phyloP scores from a whole-genome alignment of 768 basidiomycete genomes.

The Chiua virens region DNA sequence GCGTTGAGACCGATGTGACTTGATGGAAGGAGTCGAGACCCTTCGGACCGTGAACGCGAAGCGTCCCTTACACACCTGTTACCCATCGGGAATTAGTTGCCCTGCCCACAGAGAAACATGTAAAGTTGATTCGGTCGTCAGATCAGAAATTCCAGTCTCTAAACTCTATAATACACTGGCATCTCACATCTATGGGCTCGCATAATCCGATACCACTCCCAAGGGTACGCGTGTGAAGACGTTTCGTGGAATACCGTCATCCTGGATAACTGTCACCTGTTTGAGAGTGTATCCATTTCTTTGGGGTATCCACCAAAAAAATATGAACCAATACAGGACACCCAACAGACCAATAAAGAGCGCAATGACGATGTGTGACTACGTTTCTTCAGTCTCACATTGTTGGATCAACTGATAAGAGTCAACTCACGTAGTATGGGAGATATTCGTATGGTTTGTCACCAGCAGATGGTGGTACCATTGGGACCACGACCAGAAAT shows the following conservation, averaged over 20 bases:
- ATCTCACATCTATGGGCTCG: too few species aligned
- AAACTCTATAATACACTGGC: too few species aligned
- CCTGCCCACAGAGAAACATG: too few species aligned
- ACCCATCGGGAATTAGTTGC: too few species aligned
- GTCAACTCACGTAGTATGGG: slow-evolving; percentile 66
- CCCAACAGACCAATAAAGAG: slow-evolving; percentile 50
- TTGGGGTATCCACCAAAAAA: slow-evolving; percentile 50
- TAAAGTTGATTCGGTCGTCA: too few species aligned
- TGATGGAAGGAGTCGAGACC: too few species aligned
- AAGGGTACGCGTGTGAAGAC: slow-evolving; percentile 45
- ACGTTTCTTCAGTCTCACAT: not conserved
- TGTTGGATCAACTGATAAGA: not conserved
- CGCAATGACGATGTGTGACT: slow-evolving; percentile 52
- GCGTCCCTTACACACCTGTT: too few species aligned
- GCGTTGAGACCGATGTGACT: too few species aligned
- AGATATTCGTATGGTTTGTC: slow-evolving; percentile 53
- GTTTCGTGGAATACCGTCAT: slow-evolving; percentile 58
- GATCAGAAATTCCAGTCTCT: too few species aligned
- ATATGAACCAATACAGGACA: slow-evolving; percentile 55
- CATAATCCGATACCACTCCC: slow-evolving; percentile 1
- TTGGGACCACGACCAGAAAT: slow-evolving; percentile 60
- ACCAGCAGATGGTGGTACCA: slow-evolving; percentile 59
- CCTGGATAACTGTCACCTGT: slow-evolving; percentile 47
- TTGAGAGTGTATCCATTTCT: slow-evolving; percentile 49
- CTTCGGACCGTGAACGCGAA: too few species aligned